A percentile compares a stretch with the other conserved stretches of the same genome.
Conservation (phyloP, 352 stramenopile genomes). For the Phytophthora chlamydospora region DNA sequence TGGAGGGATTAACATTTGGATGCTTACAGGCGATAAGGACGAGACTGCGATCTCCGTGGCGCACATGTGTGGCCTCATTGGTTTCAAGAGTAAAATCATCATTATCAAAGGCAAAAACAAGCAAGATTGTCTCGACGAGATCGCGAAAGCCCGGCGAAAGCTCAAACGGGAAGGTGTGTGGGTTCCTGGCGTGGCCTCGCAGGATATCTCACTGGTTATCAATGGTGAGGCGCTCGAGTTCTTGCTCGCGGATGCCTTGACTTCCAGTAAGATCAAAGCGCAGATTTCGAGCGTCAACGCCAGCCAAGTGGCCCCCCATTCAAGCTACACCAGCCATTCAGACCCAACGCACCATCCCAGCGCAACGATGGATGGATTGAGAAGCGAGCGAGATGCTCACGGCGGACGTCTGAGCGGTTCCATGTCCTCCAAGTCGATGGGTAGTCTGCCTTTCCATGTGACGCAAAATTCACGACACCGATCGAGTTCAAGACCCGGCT, state of each 20-base stretch:
- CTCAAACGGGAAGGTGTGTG: conserved; percentile 82
- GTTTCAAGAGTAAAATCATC: conserved; percentile 76
- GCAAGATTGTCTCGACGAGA: conserved; percentile 83
- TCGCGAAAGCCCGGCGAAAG: conserved; percentile 73
- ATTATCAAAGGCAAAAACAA: conserved; percentile 85
- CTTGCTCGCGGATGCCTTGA: conserved; percentile 54
- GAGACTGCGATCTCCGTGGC: conserved; percentile 99
- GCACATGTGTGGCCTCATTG: conserved; percentile 95
- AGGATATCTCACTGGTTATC: conserved; percentile 82
- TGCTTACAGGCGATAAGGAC: conserved; percentile 99
- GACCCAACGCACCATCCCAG: conserved; percentile 4
- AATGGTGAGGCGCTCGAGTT: conserved; percentile 83
- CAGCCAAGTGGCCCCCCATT: conserved; percentile 26
- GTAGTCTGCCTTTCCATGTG: conserved; percentile 41
- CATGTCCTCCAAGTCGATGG: conserved; percentile 58
- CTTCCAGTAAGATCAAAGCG: conserved; percentile 19
- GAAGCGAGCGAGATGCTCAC: conserved; percentile 15
- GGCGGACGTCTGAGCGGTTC: conserved; percentile 39
- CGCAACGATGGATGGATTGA: conserved; percentile 13
- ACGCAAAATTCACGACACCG: conserved; percentile 36
- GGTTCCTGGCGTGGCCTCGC: conserved; percentile 73
- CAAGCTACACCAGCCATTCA: conserved; percentile 10
- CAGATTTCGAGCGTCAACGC: conserved; percentile 24
- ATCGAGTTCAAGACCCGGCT: conserved; percentile 32
- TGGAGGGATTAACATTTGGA: conserved; percentile 98